These are phyloP conservation scores for Sphagnurus paluster DNA, from an alignment of 1,284 basidiomycete species.

Conservation along the genomic window DNA sequence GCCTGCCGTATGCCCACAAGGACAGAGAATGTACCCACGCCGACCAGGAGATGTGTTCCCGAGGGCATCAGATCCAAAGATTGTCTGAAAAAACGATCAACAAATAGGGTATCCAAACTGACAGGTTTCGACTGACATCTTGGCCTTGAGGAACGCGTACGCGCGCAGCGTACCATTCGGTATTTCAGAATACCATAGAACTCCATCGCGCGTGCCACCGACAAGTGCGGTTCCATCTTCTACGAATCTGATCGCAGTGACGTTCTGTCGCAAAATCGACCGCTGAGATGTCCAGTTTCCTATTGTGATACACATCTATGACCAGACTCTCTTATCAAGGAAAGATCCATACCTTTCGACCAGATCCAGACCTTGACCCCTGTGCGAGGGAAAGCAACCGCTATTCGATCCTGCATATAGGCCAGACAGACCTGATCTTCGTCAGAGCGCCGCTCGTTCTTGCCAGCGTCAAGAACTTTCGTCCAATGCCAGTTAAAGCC, in stretches of 20 bases:
- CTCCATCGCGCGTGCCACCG: slow-evolving; percentile 69
- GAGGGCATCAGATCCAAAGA: slow-evolving; percentile 50
- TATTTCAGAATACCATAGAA: slow-evolving; percentile 66
- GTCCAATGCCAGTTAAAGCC: slow-evolving; percentile 57
- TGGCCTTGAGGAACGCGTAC: slow-evolving; percentile 52
- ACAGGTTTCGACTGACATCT: slow-evolving; percentile 61
- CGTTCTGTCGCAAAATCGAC: slow-evolving; percentile 58
- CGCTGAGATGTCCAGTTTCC: slow-evolving; percentile 61
- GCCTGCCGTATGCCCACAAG: slow-evolving; percentile 48
- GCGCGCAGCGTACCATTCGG: slow-evolving; percentile 62
- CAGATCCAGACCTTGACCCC: slow-evolving; percentile 68
- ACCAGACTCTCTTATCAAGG: background rate
- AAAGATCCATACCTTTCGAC: slow-evolving; percentile 45
- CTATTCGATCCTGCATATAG: slow-evolving; percentile 55
- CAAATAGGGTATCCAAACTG: too few relatives aligned
- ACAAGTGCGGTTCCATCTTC: slow-evolving; percentile 60
- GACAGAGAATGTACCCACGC: slow-evolving; percentile 46
- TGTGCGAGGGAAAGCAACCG: slow-evolving; percentile 54
- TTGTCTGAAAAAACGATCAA: slow-evolving; percentile 26
- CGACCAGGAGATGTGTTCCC: slow-evolving; percentile 50
- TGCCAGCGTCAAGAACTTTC: slow-evolving; percentile 49
- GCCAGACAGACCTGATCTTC: slow-evolving; percentile 53
- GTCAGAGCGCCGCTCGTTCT: slow-evolving; percentile 31
- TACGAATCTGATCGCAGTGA: slow-evolving; percentile 60
- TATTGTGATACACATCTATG: slow-evolving; percentile 22